Conservation (phyloP, 306 rosid species). For the Myrica gale region DNA sequence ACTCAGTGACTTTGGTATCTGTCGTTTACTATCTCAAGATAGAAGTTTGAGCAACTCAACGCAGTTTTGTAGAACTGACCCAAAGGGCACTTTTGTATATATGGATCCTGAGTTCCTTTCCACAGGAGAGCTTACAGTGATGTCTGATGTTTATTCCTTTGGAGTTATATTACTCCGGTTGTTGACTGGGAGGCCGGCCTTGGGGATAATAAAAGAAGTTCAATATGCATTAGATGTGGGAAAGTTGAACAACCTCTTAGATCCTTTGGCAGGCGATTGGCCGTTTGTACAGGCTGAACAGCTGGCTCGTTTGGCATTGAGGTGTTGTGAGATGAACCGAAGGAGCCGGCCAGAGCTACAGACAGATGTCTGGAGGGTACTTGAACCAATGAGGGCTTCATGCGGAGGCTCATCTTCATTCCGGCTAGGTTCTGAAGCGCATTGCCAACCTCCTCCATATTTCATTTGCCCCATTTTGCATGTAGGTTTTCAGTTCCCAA, state of each 20-base stretch:
- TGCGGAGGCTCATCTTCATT: slow-evolving; percentile 37
- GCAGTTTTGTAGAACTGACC: slow-evolving; percentile 37
- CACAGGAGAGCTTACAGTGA: slow-evolving; percentile 46
- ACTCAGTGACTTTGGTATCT: slow-evolving; percentile 58
- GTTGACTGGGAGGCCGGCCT: slow-evolving; percentile 44
- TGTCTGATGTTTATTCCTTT: slow-evolving; percentile 56
- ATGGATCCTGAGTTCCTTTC: slow-evolving; percentile 52
- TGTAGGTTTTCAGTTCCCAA: slow-evolving; percentile 24
- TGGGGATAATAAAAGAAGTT: slow-evolving; percentile 40
- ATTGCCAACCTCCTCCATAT: slow-evolving; percentile 45
- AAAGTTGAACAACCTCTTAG: slow-evolving; percentile 41
- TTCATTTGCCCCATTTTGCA: slow-evolving; percentile 61
- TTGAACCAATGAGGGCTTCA: slow-evolving; percentile 55
- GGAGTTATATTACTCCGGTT: slow-evolving; percentile 46
- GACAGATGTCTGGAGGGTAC: slow-evolving; percentile 54
- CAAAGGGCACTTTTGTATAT: slow-evolving; percentile 41
- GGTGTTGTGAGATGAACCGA: slow-evolving; percentile 48
- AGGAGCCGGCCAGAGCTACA: slow-evolving; percentile 45
- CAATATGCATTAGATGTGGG: slow-evolving; percentile 38
- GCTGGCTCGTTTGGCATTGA: slow-evolving; percentile 43
- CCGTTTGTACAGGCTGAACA: slow-evolving; percentile 55
- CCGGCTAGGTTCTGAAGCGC: slow-evolving; percentile 38
- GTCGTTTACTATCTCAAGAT: slow-evolving; percentile 36
- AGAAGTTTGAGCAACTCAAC: slow-evolving; percentile 34
- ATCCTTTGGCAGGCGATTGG: slow-evolving; percentile 58